Base-by-base conservation (phyloP, 106 monocot genomes). In the Narthecium ossifragum region DNA sequence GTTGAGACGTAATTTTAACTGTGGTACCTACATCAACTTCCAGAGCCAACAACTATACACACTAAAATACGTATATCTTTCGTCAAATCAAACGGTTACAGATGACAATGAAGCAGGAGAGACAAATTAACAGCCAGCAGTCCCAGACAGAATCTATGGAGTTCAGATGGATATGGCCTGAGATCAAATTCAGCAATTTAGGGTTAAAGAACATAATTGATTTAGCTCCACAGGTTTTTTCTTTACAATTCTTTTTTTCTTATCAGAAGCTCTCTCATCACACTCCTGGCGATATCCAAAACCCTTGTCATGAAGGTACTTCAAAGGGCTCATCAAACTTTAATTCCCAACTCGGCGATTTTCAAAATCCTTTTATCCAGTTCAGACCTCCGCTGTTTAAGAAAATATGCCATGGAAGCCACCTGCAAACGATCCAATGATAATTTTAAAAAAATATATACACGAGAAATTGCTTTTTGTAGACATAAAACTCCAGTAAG, bases 311-410 rank as follows among this genome's bases (percentile, higher is more conserved):
- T n/a, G 13, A 20, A n/a, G 18, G 13, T 1, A 6, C 18, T 47
- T 6, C 18, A 18, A n/a, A 47, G 47, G 20, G n/a, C 18, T 14
- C 20, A 52, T 63, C 56, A 75, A 38, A 75, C 68, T 5, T 26
- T 29, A 12, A 75, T 32, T 4, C 74, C 67, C 6, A 61, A 31
- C 36, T 75, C 74, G 6, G 74, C 39, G 28, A 75, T 75, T 36
- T 68, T 54, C 29, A 68, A 27, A 6, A 68, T 75, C 34, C 53
- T 61, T 49, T 55, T 68, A 52, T 68, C 50, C 62, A 68, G 45
- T n/a, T 63, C 68, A 23, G 26, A 36, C 68, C 57, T 75, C 46
- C 63, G 61, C n/a, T 68, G 45, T 51, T 68, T 63, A 24, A 75
- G 22, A 56, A 61, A 59, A 54, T 61, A 56, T 29, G 34, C 61